Evolutionary conservation across 805 yeast genomes (phyloP), one percentile per base, ranked within the genome.

Genomic region (Saccharomycopsis selenospora): DNA sequence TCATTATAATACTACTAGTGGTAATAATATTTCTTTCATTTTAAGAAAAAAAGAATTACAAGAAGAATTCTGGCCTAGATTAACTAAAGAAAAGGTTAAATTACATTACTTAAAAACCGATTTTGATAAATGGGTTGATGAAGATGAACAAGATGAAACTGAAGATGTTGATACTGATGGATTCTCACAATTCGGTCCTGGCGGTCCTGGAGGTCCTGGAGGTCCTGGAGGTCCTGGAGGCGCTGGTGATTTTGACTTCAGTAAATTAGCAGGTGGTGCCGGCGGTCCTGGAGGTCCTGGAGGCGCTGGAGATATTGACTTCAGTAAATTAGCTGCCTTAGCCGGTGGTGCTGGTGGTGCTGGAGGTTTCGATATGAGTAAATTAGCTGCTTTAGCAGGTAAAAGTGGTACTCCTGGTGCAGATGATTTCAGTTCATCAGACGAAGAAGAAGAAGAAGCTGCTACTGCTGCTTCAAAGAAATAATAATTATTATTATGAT

Each of bases 111-210:
- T 91, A 63, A 85, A 86, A 72, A 91, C 99, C 11, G 98, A 91
- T 63, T 91, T 91, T 62, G 96, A 90, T 70, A 86, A 82, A 66
- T 91, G 99, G 99, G 95, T 86, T 36, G 99, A 91, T 63, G 98
- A 91, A 71, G 99, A 91, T 63, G 99, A 91, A 68, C 99, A 91
- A 68, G 89, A 87, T 36, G 90, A 80, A 50, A 71, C 66, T 23
- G 59, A 58, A 26, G 71, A 65, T 40, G 69, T 64, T 14, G 51
- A 53, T 13, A 45, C 53, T 18, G 56, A 51, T 4, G 52, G 55
- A 46, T 52, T 59, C 43, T 56, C 56, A 45, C 59, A 57, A 30
- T 46, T 53, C 29, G 59, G 55, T 25, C 61, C 62, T 51, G 66
- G 66, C 36, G 71, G 68, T 17, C 61, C 59, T 49, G 64, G 60